A percentile compares a stretch with the other conserved stretches of the same genome.
Evolutionary conservation across 768 basidiomycete species (phyloP).

Genomic region (Pleurotus sapidus): DNA sequence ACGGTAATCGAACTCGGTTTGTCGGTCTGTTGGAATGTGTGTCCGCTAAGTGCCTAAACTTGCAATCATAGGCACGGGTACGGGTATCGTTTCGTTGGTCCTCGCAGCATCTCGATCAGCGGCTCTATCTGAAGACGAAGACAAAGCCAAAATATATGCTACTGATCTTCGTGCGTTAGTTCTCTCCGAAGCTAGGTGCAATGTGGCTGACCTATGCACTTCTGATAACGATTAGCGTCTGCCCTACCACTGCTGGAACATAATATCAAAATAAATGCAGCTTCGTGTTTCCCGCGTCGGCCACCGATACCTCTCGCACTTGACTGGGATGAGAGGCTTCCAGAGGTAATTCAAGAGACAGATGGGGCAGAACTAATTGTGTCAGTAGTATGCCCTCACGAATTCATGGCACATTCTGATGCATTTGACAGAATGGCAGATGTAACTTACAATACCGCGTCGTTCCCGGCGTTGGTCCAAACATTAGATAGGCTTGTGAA

Average conservation of each 20-base stretch:
- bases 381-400: slow-evolving; percentile 37
- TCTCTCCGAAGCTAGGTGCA: background rate
- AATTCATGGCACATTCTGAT: no score
- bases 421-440: slow-evolving; percentile 75
- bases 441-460: slow-evolving; percentile 86
- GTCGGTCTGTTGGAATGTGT: slow-evolving; percentile 12
- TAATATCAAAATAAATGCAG: slow-evolving; percentile 54
- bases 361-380: slow-evolving; percentile 61
- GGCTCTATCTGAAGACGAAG: slow-evolving; percentile 12
- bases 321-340: slow-evolving; percentile 67
- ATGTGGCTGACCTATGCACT: no score
- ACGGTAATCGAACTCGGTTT: slow-evolving; percentile 71
- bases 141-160: slow-evolving; percentile 40
- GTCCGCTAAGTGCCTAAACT: background rate
- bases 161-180: slow-evolving; percentile 72
- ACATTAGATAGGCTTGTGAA: slow-evolving; percentile 56
- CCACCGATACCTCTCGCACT: slow-evolving; percentile 40
- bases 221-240: slow-evolving; percentile 45
- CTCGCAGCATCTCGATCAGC: slow-evolving; percentile 55
- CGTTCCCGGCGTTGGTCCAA: slow-evolving; percentile 74
- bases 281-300: slow-evolving; percentile 26
- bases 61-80: slow-evolving; percentile 69
- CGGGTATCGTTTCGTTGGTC: slow-evolving; percentile 74
- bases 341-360: slow-evolving; percentile 37
- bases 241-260: slow-evolving; percentile 77